These are phyloP conservation scores for Wallacemonas rigidus DNA, from an alignment of 208 protist species.

Conservation along the genomic window DNA sequence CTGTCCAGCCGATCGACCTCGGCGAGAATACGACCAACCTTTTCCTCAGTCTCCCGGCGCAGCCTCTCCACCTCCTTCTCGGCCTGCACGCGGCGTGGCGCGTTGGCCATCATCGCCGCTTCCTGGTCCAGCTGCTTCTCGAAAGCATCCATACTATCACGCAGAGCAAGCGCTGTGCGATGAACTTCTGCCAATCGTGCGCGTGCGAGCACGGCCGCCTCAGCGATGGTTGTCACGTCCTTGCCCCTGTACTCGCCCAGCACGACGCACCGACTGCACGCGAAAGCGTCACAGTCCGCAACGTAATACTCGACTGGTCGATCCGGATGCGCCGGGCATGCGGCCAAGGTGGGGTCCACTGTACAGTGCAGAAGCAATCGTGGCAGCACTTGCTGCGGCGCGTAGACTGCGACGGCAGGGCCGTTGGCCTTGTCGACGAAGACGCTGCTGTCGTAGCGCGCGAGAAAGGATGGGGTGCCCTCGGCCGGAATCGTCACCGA, in stretches of 20 bases:
- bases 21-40: conserved; percentile 34
- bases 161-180: conserved; percentile 38
- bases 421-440: conserved; percentile 45
- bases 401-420: conserved; percentile 50
- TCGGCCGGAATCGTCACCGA: conserved; percentile 28
- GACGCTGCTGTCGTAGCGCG: conserved; percentile 59
- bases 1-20: conserved; percentile 49
- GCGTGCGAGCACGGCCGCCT: conserved; percentile 61
- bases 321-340: conserved; percentile 64
- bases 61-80: conserved; percentile 56
- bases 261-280: conserved; percentile 75
- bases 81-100: conserved; percentile 49
- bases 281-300: conserved; percentile 49
- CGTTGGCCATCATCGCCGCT: conserved; percentile 38
- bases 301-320: conserved; percentile 79
- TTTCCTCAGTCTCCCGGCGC: conserved; percentile 65
- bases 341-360: conserved; percentile 53
- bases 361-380: conserved; percentile 60
- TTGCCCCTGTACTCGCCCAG: conserved; percentile 53
- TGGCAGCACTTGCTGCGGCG: conserved; percentile 60
- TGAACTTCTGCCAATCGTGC: conserved; percentile 45
- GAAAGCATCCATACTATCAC: conserved; percentile 45
- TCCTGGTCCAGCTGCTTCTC: conserved; percentile 45
- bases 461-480: conserved; percentile 33
- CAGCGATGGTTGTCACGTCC: conserved; percentile 58